Conservation (phyloP, 345 rosid genomes). For the Citrus hindsii region DNA sequence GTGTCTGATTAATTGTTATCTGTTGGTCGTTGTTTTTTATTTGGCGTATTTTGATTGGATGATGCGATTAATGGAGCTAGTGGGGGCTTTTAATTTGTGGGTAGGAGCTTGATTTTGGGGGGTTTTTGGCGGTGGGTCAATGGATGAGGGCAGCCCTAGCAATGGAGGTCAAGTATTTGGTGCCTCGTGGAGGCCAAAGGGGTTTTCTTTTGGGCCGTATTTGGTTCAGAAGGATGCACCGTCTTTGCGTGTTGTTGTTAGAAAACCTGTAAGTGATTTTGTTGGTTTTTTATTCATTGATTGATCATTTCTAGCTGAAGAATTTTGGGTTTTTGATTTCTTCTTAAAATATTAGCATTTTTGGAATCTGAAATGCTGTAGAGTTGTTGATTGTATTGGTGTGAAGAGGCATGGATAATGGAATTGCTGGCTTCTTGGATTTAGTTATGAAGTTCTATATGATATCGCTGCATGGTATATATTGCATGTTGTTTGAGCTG, state of each 20-base stretch:
- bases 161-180: conserved; percentile 34
- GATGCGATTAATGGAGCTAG: conserved; percentile 28
- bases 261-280: conserved; percentile 63
- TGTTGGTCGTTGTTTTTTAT: background rate
- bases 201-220: conserved; percentile 57
- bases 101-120: conserved; percentile 30
- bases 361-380: conserved; percentile 5
- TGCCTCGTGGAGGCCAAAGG: conserved; percentile 54
- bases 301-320: background rate
- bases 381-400: conserved; percentile 4
- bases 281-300: background rate
- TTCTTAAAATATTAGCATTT: background rate
- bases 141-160: conserved; percentile 63
- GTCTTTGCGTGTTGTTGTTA: conserved; percentile 46
- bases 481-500: background rate
- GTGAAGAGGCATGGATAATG: conserved; percentile 5
- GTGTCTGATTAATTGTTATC: conserved; percentile 24
- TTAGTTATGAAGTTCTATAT: conserved; percentile 6
- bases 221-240: conserved; percentile 24
- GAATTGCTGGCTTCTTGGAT: conserved; percentile 12
- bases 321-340: conserved; percentile 11
- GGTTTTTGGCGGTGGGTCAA: conserved; percentile 28
- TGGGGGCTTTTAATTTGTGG: conserved; percentile 32
- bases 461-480: background rate
- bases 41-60: background rate